phyloP scores from a whole-genome alignment of 2,329 filamentous ascomycete species.

The Fusarium abutilonis region DNA sequence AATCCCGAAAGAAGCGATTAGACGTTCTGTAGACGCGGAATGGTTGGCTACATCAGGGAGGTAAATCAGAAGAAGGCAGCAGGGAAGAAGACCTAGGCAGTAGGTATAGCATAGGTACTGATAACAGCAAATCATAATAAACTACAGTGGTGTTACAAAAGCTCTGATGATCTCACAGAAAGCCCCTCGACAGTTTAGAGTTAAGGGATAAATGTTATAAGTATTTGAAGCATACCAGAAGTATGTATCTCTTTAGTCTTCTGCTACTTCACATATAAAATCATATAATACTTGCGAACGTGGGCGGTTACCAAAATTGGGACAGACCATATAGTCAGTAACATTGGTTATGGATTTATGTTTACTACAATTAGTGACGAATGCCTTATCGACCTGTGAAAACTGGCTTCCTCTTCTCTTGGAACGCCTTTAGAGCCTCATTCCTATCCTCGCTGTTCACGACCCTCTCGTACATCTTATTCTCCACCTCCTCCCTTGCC shows the following conservation, averaged over 20 bases:
- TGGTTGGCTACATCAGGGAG: slow-evolving; percentile 7
- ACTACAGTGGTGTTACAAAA: too few relatives aligned
- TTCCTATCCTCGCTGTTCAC: slow-evolving; percentile 85
- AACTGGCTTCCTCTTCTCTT: slow-evolving; percentile 68
- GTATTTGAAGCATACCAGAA: too few relatives aligned
- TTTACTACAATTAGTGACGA: background rate
- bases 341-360: background rate
- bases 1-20: too few relatives aligned
- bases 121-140: too few relatives aligned
- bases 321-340: background rate
- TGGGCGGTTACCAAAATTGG: too few relatives aligned
- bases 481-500: slow-evolving; percentile 81
- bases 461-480: slow-evolving; percentile 84
- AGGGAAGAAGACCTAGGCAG: background rate
- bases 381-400: slow-evolving; percentile 62
- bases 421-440: slow-evolving; percentile 88
- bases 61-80: background rate
- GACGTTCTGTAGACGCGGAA: background rate
- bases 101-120: background rate
- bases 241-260: too few relatives aligned
- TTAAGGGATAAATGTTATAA: too few relatives aligned
- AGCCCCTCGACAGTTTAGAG: too few relatives aligned
- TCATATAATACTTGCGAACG: too few relatives aligned
- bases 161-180: too few relatives aligned
- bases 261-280: too few relatives aligned